Conservation (phyloP, 139 green algal genomes). For the Chlorella sp. region DNA sequence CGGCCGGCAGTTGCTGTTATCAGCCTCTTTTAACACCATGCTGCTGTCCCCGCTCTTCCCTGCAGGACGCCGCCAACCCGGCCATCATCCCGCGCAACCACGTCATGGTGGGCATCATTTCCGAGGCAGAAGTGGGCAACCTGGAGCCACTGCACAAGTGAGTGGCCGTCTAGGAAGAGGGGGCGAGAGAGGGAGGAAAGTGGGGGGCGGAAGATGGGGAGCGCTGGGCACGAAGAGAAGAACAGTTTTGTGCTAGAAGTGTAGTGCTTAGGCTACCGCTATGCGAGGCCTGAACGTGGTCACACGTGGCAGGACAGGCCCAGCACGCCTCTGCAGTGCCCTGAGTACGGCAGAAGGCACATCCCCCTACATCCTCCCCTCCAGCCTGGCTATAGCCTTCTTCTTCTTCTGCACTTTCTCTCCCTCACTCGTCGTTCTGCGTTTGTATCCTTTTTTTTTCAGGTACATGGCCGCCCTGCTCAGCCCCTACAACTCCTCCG, state of each 20-base stretch:
- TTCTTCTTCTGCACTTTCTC: background rate
- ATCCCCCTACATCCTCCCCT: too few species aligned
- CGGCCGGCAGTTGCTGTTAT: conserved; percentile 82
- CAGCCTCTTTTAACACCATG: conserved; percentile 42
- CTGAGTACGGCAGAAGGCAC: too few species aligned
- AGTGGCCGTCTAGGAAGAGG: conserved; percentile 9
- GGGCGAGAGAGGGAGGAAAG: background rate
- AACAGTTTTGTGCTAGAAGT: background rate
- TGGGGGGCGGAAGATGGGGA: background rate
- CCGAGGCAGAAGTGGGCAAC: conserved; percentile 69
- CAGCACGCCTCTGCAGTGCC: too few species aligned
- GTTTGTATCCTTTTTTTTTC: too few species aligned
- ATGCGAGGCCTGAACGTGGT: too few species aligned
- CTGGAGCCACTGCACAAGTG: conserved; percentile 52
- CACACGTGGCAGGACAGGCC: too few species aligned
- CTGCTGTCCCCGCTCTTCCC: background rate
- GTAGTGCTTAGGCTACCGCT: background rate
- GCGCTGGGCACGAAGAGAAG: background rate
- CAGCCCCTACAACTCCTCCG: conserved; percentile 72
- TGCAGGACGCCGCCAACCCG: conserved; percentile 73
- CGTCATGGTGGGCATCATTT: conserved; percentile 82
- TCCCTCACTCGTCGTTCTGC: too few species aligned
- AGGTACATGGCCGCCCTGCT: conserved; percentile 53
- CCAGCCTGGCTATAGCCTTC: too few species aligned
- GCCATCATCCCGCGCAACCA: conserved; percentile 88